Base-by-base conservation (phyloP, 805 yeast genomes). In the Ogataea glucozyma region DNA sequence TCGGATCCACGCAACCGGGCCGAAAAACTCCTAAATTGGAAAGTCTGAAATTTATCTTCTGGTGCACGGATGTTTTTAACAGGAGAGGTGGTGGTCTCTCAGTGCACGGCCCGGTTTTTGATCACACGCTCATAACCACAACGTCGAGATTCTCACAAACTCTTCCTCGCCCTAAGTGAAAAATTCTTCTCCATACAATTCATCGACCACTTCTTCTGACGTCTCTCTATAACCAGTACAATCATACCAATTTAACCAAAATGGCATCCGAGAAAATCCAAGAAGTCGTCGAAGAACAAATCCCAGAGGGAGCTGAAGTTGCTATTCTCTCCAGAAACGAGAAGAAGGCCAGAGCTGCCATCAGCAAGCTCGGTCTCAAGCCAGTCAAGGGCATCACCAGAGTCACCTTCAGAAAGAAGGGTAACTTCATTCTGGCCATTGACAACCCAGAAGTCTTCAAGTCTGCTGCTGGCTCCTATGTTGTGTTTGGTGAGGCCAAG, bases 401-500 rank as follows among this genome's bases (percentile, higher is more conserved):
- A 75, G 98, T 93, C 65, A 89, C 97, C 58, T 85, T 91, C 81
- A 88, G 85, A 76, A 88, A 83, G 78, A 83, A 87, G 75, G 89
- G 90, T 69, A 87, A 88, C 81, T 80, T 84, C 67, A 84, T 89
- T 66, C 80, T 84, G 70, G 96, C 93, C 65, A 87, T 91, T 73
- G 93, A 88, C 69, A 69, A 72, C 57, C 99, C 99, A 70, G 97
- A 89, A 60, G 98, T 93, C 49, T 91, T 76, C 95, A 88, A 79
- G 73, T 83, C 97, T 51, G 78, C 83, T 53, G 85, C 95, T 65
- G 97, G 97, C 67, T 84, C 95, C 59, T 93, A 86, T 78, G 83
- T 91, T 61, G 97, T 91, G 57, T 90, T 91, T 62, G 99, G 99
- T 74, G 97, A 90, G 75, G 95, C 97, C 66, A 87, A 88, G 79